Base-by-base conservation (phyloP, 1,284 basidiomycete genomes). In the Hortiboletus rubellus region DNA sequence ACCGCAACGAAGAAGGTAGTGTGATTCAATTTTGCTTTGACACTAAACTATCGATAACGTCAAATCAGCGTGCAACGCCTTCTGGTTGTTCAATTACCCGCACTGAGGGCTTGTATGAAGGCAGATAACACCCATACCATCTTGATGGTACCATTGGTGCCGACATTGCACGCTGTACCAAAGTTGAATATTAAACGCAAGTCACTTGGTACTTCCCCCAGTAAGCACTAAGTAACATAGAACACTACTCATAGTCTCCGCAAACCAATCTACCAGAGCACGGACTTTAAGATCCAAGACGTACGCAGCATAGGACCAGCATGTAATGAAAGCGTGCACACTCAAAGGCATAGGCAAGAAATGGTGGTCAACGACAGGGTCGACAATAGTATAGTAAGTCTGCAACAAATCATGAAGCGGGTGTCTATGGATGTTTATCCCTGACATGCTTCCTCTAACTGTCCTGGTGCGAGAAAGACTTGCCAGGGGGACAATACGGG, bases 401-500 rank as follows among this genome's bases (percentile, higher is more conserved):
- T 45, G 7, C 11, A 41, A 27, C 0, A 9, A 33, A 40, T 52
- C 31, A 48, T n/a, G 10, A 40, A 40, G 8, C 22, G 2, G 9
- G 24, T 22, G 4, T 30, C 27, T 63, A 4, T n/a, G 15, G 0
- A 45, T 67, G 66, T n/a, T 50, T 41, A 11, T 4, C 34, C 27
- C 7, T 57, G 17, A 69, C n/a, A 37, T 67, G 68, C 2, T 38
- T 36, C 7, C 7, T 52, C 49, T 50, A 49, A 50, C 38, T 70
- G 38, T 67, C 69, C 42, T 38, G n/a, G 3, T 66, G 68, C 8
- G 66, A 67, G 50, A 72, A 67, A 7, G 55, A 50, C 46, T 41
- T 67, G 2, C n/a, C 54, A n/a, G 11, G 0, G 5, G 24, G 34
- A 44, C 66, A 67, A 22, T 53, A 6, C 5, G 24, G 47, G 43